These are phyloP conservation scores for Euphorbia celastroides DNA, from an alignment of 441 rosid species.

Conservation along the genomic window DNA sequence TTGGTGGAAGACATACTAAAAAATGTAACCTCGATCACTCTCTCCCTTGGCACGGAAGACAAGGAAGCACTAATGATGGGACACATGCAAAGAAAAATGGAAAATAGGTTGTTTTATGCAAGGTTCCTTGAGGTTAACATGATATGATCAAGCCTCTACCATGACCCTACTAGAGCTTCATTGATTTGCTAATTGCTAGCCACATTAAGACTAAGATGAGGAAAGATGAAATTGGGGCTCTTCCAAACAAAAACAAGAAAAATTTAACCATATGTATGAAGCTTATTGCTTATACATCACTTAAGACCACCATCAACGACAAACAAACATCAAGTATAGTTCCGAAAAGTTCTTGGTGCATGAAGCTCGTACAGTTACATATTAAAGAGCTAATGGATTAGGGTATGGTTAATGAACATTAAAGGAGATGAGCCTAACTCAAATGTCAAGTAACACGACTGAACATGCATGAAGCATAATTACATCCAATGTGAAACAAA, in stretches of 20 bases:
- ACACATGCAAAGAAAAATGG: not conserved
- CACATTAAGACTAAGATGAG: not conserved
- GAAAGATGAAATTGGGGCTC: not conserved
- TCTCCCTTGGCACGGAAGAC: not conserved
- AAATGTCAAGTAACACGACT: not conserved
- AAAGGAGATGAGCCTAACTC: not conserved
- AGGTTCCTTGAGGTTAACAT: not conserved
- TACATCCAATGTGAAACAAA: not conserved
- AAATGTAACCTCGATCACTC: not conserved
- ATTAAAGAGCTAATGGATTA: not conserved
- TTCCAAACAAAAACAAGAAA: not conserved
- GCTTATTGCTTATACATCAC: not conserved
- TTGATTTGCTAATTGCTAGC: not conserved
- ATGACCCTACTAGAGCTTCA: not conserved
- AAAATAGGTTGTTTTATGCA: not conserved
- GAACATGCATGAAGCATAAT: not conserved
- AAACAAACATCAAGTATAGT: not conserved
- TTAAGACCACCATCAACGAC: not conserved
- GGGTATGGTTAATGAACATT: not conserved
- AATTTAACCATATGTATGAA: not conserved
- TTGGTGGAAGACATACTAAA: not conserved
- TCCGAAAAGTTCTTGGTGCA: not conserved
- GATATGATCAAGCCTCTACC: not conserved
- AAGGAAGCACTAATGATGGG: not conserved
- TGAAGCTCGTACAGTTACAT: not conserved